Evolutionary conservation across 495 filamentous ascomycete genomes (phyloP), one percentile per base, ranked within the genome.

Genomic region (Xylaria castorea): DNA sequence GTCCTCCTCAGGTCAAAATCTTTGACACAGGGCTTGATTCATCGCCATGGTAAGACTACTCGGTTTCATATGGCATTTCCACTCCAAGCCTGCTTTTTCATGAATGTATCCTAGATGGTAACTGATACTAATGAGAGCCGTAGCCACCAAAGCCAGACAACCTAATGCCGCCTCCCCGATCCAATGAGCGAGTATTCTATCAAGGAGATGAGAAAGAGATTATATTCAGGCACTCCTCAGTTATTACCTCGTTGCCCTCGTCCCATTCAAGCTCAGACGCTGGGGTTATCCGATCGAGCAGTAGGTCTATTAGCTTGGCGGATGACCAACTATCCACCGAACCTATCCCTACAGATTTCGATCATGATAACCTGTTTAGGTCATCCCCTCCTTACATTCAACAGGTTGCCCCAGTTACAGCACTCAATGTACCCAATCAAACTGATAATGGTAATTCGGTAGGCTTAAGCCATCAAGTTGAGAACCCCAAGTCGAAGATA

Each of bases 271-370:
- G 25, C 38, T 46, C 57, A 1, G 57, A 60, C 22, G 16, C 50
- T 5, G 38, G 25, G 0, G 25, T 22, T 60, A 32, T 48, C 36
- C 48, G 2, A n/a, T 58, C 36, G 22, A 48, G 53, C 12, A 61
- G 67, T 16, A 36, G 5, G 18, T 7, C 57, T n/a, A 16, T 25
- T 30, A 36, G 38, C 27, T 25, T 42, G 22, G 34, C 14, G 0
- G 68, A 71, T 64, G 68, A 64, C 36, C 58, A 71, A 30, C 20
- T 53, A 22, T 71, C 58, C 5, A 63, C 60, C 32, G 48, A 64
- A 27, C 68, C 68, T 55, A 11, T 64, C 7, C 68, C 68, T 55
- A 1, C 34, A 71, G 58, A 64, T 14, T 64, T 64, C 14, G 34
- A 57, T 11, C n/a, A 22, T 25, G n/a, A 1, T 9, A 25, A 25